Percentiles rank a stretch among this genome's conserved stretches.
Conservation (phyloP, 2,329 filamentous ascomycete genomes). For the Trematosphaeria pertusa region DNA sequence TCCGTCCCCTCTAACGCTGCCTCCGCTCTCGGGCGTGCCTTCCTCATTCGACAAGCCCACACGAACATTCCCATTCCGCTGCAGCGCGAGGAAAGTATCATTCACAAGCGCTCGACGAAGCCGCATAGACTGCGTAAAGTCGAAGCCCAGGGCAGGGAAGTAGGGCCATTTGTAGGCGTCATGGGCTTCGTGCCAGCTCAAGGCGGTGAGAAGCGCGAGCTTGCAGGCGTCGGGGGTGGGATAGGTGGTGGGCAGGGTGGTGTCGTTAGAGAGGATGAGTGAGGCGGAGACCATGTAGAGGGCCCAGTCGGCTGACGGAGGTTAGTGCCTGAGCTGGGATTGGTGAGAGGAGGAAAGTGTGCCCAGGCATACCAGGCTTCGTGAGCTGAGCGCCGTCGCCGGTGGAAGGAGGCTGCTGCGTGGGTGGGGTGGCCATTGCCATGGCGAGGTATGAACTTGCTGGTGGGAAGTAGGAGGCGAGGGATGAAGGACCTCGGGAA, state of each 20-base stretch:
- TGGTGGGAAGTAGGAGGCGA: too few relatives aligned
- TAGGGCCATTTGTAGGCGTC: slow-evolving; percentile 24
- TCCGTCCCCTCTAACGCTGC: too few relatives aligned
- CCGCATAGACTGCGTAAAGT: slow-evolving; percentile 25
- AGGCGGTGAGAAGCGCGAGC: slow-evolving; percentile 15
- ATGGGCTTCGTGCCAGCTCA: slow-evolving; percentile 25
- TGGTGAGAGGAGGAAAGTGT: not conserved
- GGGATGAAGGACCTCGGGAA: too few relatives aligned
- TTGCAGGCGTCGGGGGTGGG: slow-evolving; percentile 14
- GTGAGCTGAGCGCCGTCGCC: slow-evolving; percentile 8
- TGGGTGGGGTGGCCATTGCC: slow-evolving; percentile 6
- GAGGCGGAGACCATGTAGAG: slow-evolving; percentile 21
- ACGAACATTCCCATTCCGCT: too few relatives aligned
- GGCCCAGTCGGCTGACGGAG: slow-evolving; percentile 18
- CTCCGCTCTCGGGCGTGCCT: too few relatives aligned
- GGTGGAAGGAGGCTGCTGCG: slow-evolving; percentile 4
- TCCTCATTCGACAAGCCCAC: too few relatives aligned
- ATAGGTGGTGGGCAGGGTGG: slow-evolving; percentile 2
- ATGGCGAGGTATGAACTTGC: too few relatives aligned
- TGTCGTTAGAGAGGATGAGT: slow-evolving; percentile 13
- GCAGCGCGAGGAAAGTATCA: slow-evolving; percentile 20
- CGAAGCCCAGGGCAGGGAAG: slow-evolving; percentile 16
- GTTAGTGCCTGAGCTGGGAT: not conserved
- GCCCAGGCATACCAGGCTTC: slow-evolving; percentile 16
- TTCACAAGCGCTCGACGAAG: slow-evolving; percentile 22